Percentiles rank a stretch among this genome's conserved stretches.
Evolutionary conservation across 306 rosid species (phyloP).

Genomic region (Prunus padus): DNA sequence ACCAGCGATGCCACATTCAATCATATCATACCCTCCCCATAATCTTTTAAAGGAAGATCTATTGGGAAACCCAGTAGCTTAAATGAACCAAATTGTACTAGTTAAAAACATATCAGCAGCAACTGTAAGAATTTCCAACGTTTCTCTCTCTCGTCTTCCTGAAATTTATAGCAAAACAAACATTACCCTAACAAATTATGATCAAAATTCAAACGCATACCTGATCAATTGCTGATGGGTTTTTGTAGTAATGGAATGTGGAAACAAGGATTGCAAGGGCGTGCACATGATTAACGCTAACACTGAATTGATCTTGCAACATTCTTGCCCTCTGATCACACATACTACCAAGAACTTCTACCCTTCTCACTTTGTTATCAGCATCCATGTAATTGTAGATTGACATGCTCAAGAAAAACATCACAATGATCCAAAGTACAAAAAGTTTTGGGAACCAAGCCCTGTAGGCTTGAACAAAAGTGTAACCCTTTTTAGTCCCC

Average conservation of each 20-base stretch:
- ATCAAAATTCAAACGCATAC: slow-evolving; percentile 46
- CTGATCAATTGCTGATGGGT: slow-evolving; percentile 97
- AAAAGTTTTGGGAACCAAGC: slow-evolving; percentile 69
- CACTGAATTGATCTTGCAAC: slow-evolving; percentile 97
- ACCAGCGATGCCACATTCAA: neutral
- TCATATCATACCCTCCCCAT: neutral
- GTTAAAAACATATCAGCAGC: neutral
- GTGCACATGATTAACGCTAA: slow-evolving; percentile 95
- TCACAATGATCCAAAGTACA: slow-evolving; percentile 56
- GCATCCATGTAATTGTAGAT: slow-evolving; percentile 75
- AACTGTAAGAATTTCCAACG: neutral
- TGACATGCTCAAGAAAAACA: slow-evolving; percentile 48
- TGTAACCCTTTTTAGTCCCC: slow-evolving; percentile 63
- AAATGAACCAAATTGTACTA: neutral
- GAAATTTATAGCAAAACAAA: neutral
- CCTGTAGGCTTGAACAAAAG: slow-evolving; percentile 72
- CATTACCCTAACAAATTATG: neutral
- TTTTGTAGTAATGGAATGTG: slow-evolving; percentile 83
- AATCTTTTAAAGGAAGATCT: too few species aligned
- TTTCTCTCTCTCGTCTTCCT: neutral
- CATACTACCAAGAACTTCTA: slow-evolving; percentile 74
- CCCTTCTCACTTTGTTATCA: slow-evolving; percentile 73
- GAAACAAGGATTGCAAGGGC: slow-evolving; percentile 97
- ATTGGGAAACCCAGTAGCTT: neutral
- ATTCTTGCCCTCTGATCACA: slow-evolving; percentile 98